These are phyloP conservation scores for Salix arbutifolia DNA, from an alignment of 345 rosid species.

Conservation along the genomic window DNA sequence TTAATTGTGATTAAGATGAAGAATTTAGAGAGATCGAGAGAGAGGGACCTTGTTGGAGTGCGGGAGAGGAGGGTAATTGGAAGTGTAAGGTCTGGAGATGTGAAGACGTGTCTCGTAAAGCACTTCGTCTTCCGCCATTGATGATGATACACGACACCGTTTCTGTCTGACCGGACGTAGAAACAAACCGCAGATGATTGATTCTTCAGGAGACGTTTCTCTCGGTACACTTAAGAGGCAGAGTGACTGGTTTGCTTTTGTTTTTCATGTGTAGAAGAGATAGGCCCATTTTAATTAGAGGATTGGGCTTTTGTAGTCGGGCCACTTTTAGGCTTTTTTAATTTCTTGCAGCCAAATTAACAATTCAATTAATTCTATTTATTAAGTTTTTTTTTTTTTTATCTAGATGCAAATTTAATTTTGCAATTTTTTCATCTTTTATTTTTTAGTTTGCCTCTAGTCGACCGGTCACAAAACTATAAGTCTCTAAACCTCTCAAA, in stretches of 20 bases:
- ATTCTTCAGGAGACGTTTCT: background rate
- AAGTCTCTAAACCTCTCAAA: background rate
- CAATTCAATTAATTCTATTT: too few species aligned
- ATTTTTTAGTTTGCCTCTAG: background rate
- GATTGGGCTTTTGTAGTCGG: background rate
- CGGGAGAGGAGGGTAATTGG: conserved; percentile 65
- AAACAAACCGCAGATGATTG: background rate
- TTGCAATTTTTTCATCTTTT: too few species aligned
- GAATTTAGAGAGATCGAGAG: background rate
- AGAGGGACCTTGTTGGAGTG: conserved; percentile 44
- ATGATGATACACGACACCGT: background rate
- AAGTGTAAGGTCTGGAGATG: conserved; percentile 51
- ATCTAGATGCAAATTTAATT: too few species aligned
- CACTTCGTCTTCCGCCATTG: conserved; percentile 29
- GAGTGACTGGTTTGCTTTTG: too few species aligned
- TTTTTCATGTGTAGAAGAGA: background rate
- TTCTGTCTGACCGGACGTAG: background rate
- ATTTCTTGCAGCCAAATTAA: too few species aligned
- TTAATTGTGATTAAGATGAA: background rate
- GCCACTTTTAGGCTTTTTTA: background rate
- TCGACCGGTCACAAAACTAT: background rate
- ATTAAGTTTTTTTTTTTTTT: too few species aligned
- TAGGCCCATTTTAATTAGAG: background rate
- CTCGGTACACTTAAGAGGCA: background rate
- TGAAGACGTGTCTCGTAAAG: conserved; percentile 69